Conservation (phyloP, 768 basidiomycete genomes). For the Crepidotus variabilis region DNA sequence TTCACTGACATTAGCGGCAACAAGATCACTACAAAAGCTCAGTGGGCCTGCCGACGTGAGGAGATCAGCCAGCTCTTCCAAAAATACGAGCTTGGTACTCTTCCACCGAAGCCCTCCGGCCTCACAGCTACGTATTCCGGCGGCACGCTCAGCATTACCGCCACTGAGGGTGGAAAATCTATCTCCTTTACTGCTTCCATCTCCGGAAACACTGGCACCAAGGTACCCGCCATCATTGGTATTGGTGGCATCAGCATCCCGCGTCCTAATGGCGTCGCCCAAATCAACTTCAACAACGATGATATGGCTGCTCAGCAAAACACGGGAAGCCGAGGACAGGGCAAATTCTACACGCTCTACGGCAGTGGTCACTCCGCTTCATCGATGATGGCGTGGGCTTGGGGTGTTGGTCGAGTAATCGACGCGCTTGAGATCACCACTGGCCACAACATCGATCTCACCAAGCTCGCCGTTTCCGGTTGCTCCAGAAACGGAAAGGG, state of each 20-base stretch:
- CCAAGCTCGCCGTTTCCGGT: conserved; percentile 50
- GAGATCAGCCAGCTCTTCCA: conserved; percentile 49
- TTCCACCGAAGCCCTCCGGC: conserved; percentile 43
- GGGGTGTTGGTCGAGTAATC: conserved; percentile 58
- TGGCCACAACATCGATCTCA: conserved; percentile 41
- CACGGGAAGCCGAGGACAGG: conserved; percentile 43
- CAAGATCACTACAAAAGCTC: conserved; percentile 36
- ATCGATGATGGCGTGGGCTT: conserved; percentile 61
- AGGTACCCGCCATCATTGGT: conserved; percentile 48
- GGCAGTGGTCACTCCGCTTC: conserved; percentile 41
- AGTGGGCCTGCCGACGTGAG: conserved; percentile 48
- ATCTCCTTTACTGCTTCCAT: conserved; percentile 48
- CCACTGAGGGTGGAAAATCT: conserved; percentile 38
- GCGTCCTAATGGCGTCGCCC: conserved; percentile 31
- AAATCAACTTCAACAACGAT: conserved; percentile 51
- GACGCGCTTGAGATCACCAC: conserved; percentile 53
- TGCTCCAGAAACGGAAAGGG: conserved; percentile 64
- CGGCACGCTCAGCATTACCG: conserved; percentile 46
- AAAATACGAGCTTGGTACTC: conserved; percentile 47
- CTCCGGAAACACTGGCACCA: conserved; percentile 38
- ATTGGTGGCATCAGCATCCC: conserved; percentile 43
- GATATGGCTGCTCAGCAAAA: conserved; percentile 49
- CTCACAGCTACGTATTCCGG: conserved; percentile 42
- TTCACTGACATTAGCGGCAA: conserved; percentile 48
- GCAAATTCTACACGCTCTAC: conserved; percentile 57